A percentile compares a stretch with the other conserved stretches of the same genome.
Conservation (phyloP, 2,329 filamentous ascomycete species). For the Cadophora gregata region DNA sequence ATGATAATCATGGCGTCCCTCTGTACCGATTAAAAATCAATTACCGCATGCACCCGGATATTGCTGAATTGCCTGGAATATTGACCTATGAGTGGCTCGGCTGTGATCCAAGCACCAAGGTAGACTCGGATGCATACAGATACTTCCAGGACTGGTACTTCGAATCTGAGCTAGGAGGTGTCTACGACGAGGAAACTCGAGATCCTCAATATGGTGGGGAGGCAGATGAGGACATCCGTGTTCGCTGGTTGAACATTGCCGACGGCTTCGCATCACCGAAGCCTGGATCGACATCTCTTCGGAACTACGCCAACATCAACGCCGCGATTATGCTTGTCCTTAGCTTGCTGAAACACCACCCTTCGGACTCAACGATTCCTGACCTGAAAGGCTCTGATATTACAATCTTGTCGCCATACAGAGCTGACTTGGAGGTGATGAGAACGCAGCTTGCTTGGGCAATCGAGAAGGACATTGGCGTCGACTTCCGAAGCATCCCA, state of each 20-base stretch:
- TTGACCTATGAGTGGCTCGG: conserved; percentile 21
- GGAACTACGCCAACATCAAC: conserved; percentile 30
- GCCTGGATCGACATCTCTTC: conserved; percentile 9
- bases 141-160: conserved; percentile 20
- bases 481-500: background rate
- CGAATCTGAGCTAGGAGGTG: background rate
- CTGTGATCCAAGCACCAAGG: background rate
- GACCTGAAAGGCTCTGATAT: conserved; percentile 18
- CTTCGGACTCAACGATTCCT: background rate
- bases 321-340: conserved; percentile 12
- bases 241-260: conserved; percentile 11
- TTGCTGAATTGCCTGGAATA: conserved; percentile 22
- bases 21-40: conserved; percentile 26
- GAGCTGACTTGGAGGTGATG: conserved; percentile 16
- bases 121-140: background rate
- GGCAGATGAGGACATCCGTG: background rate
- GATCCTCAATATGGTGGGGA: conserved; percentile 1
- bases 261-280: conserved; percentile 1
- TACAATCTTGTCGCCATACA: conserved; percentile 25
- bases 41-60: conserved; percentile 27
- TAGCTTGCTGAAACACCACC: conserved; percentile 7
- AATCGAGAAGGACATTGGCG: background rate
- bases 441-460: conserved; percentile 14
- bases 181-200: background rate
- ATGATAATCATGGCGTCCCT: conserved; percentile 1